Evolutionary conservation across 257 asterid species (phyloP), one percentile per base, ranked within the genome.

Genomic region (Linderniella brevidens): DNA sequence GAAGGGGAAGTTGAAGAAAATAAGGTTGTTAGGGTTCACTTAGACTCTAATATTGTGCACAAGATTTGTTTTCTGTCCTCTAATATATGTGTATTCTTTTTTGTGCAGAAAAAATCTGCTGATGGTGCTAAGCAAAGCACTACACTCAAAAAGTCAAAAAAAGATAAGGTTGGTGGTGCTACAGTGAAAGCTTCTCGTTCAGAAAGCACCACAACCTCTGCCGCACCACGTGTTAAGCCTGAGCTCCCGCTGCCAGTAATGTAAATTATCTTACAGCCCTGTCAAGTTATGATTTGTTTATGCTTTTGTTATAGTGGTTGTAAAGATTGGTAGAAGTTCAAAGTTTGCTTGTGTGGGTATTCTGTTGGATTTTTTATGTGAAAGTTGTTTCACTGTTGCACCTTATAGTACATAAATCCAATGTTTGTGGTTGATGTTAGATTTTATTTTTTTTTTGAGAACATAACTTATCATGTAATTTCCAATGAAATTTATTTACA

Each of bases 171-270:
- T 68, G 80, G 52, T 25, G 71, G 69, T 63, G 72, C 93, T 52
- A 71, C 85, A 9, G 55, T 73, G 55, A 90, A 85, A 76, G 80
- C 82, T 64, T 63, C 86, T 56, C 96, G 92, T 37, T 19, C 78
- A 41, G 98, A 90, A 67, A 74, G 54, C 43, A 66, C 53, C 58
- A 16, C 81, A 8, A 76, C 59, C 4, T 53, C 94, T 58, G 83
- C 69, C 40, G 87, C 88, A 49, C 94, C 98, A 4, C 86, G 86
- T 44, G 98, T 81, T 42, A 85, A 90, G 63, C 78, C 98, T 11
- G 96, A 76, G 68, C 92, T 90, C 29, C 40, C 96, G 16, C 61
- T 81, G 61, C 96, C 98, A 45, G 65, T 67, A 54, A 77, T 90
- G 97, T 86, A 79, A 50, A 41, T 53, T 46, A 9, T 46, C 11